Conservation (phyloP, 352 stramenopile species). For the Phytophthora sansomeana region DNA sequence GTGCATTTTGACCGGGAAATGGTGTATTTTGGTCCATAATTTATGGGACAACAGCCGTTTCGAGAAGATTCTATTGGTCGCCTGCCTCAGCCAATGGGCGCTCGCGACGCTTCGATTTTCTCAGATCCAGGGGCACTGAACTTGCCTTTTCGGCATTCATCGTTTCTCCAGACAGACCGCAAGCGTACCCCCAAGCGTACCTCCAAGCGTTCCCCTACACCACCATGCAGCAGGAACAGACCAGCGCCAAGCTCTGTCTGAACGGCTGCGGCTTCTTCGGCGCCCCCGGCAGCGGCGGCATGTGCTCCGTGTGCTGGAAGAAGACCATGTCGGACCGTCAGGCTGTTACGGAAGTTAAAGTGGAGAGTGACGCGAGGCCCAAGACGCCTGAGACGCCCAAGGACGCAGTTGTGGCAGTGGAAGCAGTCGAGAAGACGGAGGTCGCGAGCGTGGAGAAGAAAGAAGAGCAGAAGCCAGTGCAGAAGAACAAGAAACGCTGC, state of each 20-base stretch:
- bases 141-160: not conserved
- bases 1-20: too few relatives aligned
- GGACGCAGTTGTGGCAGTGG: conserved; percentile 25
- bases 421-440: not conserved
- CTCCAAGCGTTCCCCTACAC: not conserved
- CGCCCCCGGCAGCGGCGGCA: conserved; percentile 70
- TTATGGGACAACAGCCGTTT: not conserved
- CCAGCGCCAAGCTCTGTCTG: conserved; percentile 71
- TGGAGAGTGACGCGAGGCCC: not conserved
- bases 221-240: conserved; percentile 85
- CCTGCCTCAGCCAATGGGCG: not conserved
- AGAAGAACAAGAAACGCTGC: conserved; percentile 93
- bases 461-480: conserved; percentile 50
- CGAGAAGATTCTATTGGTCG: not conserved
- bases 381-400: not conserved
- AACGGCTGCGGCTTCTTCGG: conserved; percentile 87
- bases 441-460: conserved; percentile 27
- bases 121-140: not conserved
- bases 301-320: conserved; percentile 90
- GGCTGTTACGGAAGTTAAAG: conserved; percentile 37
- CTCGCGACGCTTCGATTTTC: not conserved
- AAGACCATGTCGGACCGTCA: conserved; percentile 83
- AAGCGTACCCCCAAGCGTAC: not conserved
- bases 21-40: too few relatives aligned
- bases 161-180: not conserved